Conservation (phyloP, 371 early-diverging fungal genomes). For the Phascolomyces articulosus region DNA sequence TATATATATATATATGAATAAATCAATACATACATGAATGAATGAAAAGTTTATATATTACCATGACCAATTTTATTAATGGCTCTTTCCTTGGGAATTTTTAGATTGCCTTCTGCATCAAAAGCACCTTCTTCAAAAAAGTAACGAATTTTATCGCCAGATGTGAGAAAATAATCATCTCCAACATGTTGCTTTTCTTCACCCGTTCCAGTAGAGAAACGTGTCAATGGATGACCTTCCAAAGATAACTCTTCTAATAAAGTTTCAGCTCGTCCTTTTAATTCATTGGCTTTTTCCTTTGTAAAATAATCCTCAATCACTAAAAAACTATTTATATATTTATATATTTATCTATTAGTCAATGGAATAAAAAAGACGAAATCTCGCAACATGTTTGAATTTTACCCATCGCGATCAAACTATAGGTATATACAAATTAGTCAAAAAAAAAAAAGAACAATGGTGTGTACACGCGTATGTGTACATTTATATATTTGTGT, state of each 20-base stretch:
- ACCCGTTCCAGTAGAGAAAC: constrained; percentile 75
- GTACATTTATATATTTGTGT: too few species aligned
- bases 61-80: constrained; percentile 96
- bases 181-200: constrained; percentile 71
- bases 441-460: not conserved
- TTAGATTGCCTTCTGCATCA: constrained; percentile 64
- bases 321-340: not conserved
- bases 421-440: constrained; percentile 2
- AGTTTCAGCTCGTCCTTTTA: constrained; percentile 59
- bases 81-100: constrained; percentile 61
- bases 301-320: constrained; percentile 13
- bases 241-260: constrained; percentile 71
- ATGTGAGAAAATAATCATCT: constrained; percentile 86
- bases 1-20: too few species aligned
- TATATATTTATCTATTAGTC: too few species aligned
- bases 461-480: too few species aligned
- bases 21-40: too few species aligned
- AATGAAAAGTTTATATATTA: too few species aligned
- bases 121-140: constrained; percentile 91
- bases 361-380: too few species aligned
- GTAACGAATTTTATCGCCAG: constrained; percentile 84
- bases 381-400: too few species aligned
- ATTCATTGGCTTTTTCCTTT: constrained; percentile 6
- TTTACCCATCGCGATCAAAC: constrained; percentile 39
- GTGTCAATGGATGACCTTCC: constrained; percentile 79